Percentiles rank a stretch among this genome's conserved stretches.
Conservation (phyloP, 176 grass and related monocot species). For the Triticum monococcum region DNA sequence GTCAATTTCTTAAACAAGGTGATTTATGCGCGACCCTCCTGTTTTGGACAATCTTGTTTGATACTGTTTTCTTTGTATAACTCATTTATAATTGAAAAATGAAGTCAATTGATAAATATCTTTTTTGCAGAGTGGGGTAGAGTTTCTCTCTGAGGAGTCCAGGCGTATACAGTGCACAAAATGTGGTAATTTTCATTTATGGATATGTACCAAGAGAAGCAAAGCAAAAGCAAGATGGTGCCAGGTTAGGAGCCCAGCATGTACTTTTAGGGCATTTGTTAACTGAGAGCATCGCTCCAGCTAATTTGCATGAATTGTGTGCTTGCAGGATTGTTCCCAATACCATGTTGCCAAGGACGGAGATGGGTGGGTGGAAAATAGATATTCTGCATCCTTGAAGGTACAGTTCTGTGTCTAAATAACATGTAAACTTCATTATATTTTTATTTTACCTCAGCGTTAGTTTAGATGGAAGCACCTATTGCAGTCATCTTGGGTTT, state of each 20-base stretch:
- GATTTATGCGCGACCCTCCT: neutral
- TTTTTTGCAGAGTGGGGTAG: conserved; percentile 67
- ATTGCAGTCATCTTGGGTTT: neutral
- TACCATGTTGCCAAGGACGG: conserved; percentile 96
- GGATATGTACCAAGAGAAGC: conserved; percentile 95
- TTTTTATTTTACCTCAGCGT: conserved; percentile 1
- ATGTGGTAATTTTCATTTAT: conserved; percentile 95
- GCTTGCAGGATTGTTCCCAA: conserved; percentile 70
- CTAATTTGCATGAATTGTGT: conserved; percentile 33
- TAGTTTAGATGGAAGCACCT: conserved; percentile 19
- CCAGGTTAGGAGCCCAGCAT: conserved; percentile 52
- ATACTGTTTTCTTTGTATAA: neutral
- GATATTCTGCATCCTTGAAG: conserved; percentile 63
- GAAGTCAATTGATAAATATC: conserved; percentile 8
- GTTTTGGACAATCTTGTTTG: neutral
- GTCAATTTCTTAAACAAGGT: neutral
- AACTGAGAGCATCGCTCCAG: neutral
- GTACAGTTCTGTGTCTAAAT: conserved; percentile 32
- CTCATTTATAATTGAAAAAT: neutral
- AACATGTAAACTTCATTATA: neutral
- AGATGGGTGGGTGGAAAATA: conserved; percentile 98
- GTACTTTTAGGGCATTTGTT: conserved; percentile 26
- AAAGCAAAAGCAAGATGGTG: conserved; percentile 97
- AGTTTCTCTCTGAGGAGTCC: conserved; percentile 89
- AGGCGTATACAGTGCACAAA: conserved; percentile 97